Base-by-base conservation (phyloP, 2,329 filamentous ascomycete species). In the Harringtonia aguacate region DNA sequence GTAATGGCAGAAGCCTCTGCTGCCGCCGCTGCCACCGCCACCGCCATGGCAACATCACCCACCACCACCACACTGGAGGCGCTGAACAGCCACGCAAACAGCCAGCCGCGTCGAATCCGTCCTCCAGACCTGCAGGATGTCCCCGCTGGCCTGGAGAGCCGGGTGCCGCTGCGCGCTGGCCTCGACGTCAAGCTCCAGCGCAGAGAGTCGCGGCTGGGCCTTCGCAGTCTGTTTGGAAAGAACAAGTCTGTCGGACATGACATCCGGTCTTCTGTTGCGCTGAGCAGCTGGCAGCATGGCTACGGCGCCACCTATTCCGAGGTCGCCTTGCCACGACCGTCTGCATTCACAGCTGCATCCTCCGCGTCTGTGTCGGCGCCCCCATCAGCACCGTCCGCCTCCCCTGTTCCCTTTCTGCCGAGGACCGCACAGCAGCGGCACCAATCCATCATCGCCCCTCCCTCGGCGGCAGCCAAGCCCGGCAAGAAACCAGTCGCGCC, bases 191-290 rank as follows among this genome's bases (percentile, higher is more conserved):
- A 65, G 51, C 52, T 66, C 21, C 56, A 55, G 44, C 68, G 62
- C 54, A 62, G 73, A 48, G 73, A 75, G 47, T 77, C 73, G 15
- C 70, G 64, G 46, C 53, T 76, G 41, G 72, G 69, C 4, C 55
- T 77, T 39, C 63, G 70, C 43, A 69, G 60, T 48, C 62, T 79
- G 9, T 77, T 79, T 17, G 14, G 40, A 8, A 21, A 33, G 14
- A 48, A 46, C 43, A 48, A 45, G 22, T 9, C 61, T n/a, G 55
- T 57, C 10, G 60, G 18, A 24, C 39, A 43, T 3, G 42, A 48
- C 18, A 62, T 68, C 44, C 69, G 69, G 44, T 61, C 64, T 29
- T 73, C 72, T 2, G 52, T 73, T 31, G 65, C 61, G 22, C 58
- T 70, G 44, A 59, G 61, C 50, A 58, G 61, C 49, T 68, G 67